A percentile compares a stretch with the other conserved stretches of the same genome.
These are phyloP conservation scores for Elsinoe australis DNA, from an alignment of 2,329 filamentous ascomycete species.

Conservation along the genomic window DNA sequence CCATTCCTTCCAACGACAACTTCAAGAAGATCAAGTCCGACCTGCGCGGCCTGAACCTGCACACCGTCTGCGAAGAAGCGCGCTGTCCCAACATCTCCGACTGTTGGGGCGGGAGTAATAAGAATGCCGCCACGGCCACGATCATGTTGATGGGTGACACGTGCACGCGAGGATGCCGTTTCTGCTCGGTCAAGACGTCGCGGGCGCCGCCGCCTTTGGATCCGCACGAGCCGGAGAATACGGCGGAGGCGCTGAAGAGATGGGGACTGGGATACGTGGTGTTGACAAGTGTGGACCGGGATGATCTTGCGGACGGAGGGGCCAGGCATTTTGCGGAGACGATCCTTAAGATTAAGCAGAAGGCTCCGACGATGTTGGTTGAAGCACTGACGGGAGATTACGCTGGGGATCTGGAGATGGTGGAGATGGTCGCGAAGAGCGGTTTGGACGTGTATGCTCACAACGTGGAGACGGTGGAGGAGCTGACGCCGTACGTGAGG, in stretches of 20 bases:
- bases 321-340: constrained; percentile 88
- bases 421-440: constrained; percentile 71
- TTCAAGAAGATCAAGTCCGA: constrained; percentile 95
- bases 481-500: constrained; percentile 77
- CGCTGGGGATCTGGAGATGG: constrained; percentile 77
- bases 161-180: constrained; percentile 90
- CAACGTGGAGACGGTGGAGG: constrained; percentile 93
- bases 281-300: constrained; percentile 84
- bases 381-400: constrained; percentile 87
- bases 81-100: constrained; percentile 95
- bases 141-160: constrained; percentile 99
- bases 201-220: constrained; percentile 72
- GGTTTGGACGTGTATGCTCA: constrained; percentile 95
- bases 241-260: constrained; percentile 79
- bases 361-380: constrained; percentile 63
- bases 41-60: constrained; percentile 76
- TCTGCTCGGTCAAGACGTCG: constrained; percentile 92
- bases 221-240: constrained; percentile 93
- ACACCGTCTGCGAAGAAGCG: constrained; percentile 97
- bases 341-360: constrained; percentile 81
- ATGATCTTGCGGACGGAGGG: constrained; percentile 84
- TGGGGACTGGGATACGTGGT: constrained; percentile 98
- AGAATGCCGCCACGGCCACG: constrained; percentile 86
- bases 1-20: constrained; percentile 76
- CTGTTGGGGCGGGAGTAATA: constrained; percentile 89